These are phyloP conservation scores for Hypoxylon sp. DNA, from an alignment of 2,329 filamentous ascomycete species.

Conservation along the genomic window DNA sequence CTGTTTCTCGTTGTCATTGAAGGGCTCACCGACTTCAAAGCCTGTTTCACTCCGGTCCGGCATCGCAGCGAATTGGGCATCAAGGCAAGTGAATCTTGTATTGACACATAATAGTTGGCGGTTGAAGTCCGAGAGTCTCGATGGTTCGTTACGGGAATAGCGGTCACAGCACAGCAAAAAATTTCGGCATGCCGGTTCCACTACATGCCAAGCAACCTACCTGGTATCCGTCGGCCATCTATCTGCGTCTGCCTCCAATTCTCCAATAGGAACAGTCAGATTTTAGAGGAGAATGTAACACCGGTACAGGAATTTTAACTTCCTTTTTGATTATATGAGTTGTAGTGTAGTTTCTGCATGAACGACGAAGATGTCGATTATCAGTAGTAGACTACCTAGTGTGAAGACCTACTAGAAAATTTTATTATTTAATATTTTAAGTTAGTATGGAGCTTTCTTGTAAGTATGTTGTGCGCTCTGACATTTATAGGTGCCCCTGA, in stretches of 20 bases:
- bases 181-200: conserved; percentile 4
- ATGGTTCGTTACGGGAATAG: conserved; percentile 16
- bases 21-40: conserved; percentile 18
- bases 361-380: not conserved
- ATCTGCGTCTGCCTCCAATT: not conserved
- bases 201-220: conserved; percentile 20
- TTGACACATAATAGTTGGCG: not conserved
- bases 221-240: conserved; percentile 1
- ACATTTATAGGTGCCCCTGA: not conserved
- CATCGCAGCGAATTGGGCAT: conserved; percentile 26
- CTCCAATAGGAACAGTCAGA: conserved; percentile 7
- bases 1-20: not conserved
- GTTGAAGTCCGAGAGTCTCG: conserved; percentile 15
- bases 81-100: not conserved
- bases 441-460: not conserved
- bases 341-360: not conserved
- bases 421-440: not conserved
- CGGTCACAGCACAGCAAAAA: conserved; percentile 14
- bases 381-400: not conserved
- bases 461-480: not conserved
- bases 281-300: conserved; percentile 10
- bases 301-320: not conserved
- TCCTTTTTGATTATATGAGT: not conserved
- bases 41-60: conserved; percentile 16
- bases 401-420: not conserved